These are phyloP conservation scores for Pseudoscleropodium purum DNA, from an alignment of 225 moss, liverwort and hornwort genomes.

Conservation along the genomic window DNA sequence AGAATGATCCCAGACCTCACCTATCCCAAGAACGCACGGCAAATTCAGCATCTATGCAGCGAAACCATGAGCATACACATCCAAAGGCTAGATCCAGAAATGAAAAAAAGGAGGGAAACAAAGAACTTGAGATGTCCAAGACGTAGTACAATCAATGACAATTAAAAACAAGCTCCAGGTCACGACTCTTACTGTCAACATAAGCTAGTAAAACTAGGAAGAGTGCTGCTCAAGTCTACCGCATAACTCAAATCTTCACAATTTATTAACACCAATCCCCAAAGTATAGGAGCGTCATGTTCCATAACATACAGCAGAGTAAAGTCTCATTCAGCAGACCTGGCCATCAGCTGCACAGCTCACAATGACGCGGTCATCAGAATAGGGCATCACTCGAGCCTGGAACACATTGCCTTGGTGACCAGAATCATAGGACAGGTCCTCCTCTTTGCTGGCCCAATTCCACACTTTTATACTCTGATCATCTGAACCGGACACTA, in stretches of 20 bases:
- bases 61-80: neutral
- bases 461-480: slow-evolving; percentile 73
- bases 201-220: neutral
- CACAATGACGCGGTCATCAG: slow-evolving; percentile 69
- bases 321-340: slow-evolving; percentile 3
- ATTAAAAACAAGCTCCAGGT: neutral
- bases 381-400: slow-evolving; percentile 67
- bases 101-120: neutral
- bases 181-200: neutral
- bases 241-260: neutral
- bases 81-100: neutral
- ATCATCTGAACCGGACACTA: slow-evolving; percentile 92
- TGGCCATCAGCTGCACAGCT: slow-evolving; percentile 75
- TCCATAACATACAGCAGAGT: neutral
- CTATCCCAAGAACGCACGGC: slow-evolving; percentile 11
- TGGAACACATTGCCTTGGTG: slow-evolving; percentile 47
- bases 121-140: neutral
- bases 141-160: neutral
- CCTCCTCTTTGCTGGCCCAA: slow-evolving; percentile 55
- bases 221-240: neutral
- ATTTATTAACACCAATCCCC: neutral
- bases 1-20: slow-evolving; percentile 67
- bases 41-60: neutral
- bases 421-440: slow-evolving; percentile 61
- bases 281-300: neutral